Evolutionary conservation across 2,329 filamentous ascomycete genomes (phyloP), one percentile per base, ranked within the genome.

Genomic region (Sporothrix pallida): DNA sequence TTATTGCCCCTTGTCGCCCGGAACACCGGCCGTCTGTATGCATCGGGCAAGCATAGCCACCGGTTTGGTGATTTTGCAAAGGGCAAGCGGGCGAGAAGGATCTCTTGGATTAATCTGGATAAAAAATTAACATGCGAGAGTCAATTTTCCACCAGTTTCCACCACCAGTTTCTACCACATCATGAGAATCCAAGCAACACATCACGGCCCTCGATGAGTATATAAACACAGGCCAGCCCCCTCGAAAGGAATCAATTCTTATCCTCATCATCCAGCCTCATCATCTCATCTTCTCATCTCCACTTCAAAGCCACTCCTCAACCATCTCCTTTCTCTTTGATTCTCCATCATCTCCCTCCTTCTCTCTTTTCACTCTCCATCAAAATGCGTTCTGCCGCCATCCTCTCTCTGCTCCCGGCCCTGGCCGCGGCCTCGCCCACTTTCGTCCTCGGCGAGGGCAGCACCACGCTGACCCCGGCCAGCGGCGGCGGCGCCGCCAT

Each of bases 361-460:
- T 8, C 7, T 2, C 8, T 7, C 2, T 15, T 13, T 6, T 5
- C 31, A 62, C 17, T 26, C 6, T 37, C 26, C 7, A 44, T 17
- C n/a, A 54, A 10, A 63, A 84, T 84, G 83, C 80, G 80, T 76
- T 80, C 81, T 67, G 76, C 82, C 72, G 77, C 60, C 31, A 31
- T 83, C 75, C 78, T 80, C 56, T 44, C 60, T 58, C 60, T 72
- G 12, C 23, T 73, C 3, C 83, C 81, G 71, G 80, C 76, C 50
- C 80, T 84, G 42, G 83, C 78, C 74, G 80, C 78, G 56, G 83
- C 83, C 71, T 80, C 75, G 65, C 83, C 83, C 52, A 44, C 50
- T 5, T 74, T 76, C 23, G 37, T 80, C 67, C 78, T 78, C 10
- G 78, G 80, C 46, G 76, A 77, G 63, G 75, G 75, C 48, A 69